Base-by-base conservation (phyloP, 2,329 filamentous ascomycete genomes). In the Myriosclerotinia curreyana region DNA sequence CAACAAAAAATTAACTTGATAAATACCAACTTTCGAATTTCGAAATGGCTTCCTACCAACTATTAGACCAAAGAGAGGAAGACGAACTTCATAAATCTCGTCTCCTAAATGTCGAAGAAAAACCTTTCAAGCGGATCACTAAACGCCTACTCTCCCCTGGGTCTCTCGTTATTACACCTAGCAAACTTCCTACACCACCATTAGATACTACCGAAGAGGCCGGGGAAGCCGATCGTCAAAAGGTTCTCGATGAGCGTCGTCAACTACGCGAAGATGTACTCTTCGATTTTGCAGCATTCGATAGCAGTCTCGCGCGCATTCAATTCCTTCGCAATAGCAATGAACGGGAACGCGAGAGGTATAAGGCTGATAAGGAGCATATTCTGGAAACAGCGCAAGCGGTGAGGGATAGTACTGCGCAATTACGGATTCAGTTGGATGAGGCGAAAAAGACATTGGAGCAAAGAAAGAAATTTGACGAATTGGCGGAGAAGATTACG, bases 241-340 rank as follows among this genome's bases (percentile, higher is more conserved):
- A 80, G 69, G 78, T 77, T 69, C 77, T 78, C 9, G 80, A 83
- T 67, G 81, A 85, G 70, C 82, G 88, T 66, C 79, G 82, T n/a
- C 83, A 86, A 72, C 89, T 96, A 71, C 88, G 87, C 66, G 89
- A 96, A 74, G 92, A 96, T 75, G 83, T 96, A 50, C 86, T 89
- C 8, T 85, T 96, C 68, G 94, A 98, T 76, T 95, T 97, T 72
- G 89, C 90, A 17, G 87, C 91, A 22, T 92, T 97, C 70, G 91
- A 96, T 75, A 90, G 86, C 77, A 91, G 87, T 74, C 90, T 97
- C 69, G 85, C 90, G 42, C 91, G 94, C 64, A 89, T 96, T 48
- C 93, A 97, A 71, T 91, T 96, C 73, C 86, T 96, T 0, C 84
- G 89, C 61, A 86, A 88, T 36, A 92, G 91, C 74, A 97, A 98